Base-by-base conservation (phyloP, 768 basidiomycete species). In the Naganishia friedmannii region DNA sequence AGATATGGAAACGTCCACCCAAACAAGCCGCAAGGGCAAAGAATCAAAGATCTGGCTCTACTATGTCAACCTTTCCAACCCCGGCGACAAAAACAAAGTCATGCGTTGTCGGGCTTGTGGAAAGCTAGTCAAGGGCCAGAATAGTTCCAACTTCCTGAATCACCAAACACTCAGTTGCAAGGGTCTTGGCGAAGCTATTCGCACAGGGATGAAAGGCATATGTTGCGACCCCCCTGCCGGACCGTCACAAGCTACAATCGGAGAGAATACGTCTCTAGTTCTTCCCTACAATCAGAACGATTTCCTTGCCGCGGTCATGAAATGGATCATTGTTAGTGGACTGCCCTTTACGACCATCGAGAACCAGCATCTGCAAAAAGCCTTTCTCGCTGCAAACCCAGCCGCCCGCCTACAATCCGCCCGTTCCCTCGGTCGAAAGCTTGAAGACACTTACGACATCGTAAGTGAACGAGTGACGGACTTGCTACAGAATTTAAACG, bases 261-360 rank as follows among this genome's bases (percentile, higher is more conserved):
- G 42, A 15, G 42, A 42, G 42, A 13, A 42, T 13, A 42, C 42
- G 42, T 42, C 42, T 42, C 42, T 42, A 8, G 42, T 42, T 17
- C 42, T 42, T 8, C 42, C 42, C 42, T 42, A 42, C 60, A 45
- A 63, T 17, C 60, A 13, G 1, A 45, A 26, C 8, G 39, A 15
- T 12, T 63, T 63, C 26, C 39, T 26, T 1, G 29, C 23, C 7
- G 60, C 60, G 3, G 42, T 63, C 26, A 63, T 63, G 9, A 42
- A n/a, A 45, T 63, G 60, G 60, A 63, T 45, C 21, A 63, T 45
- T n/a, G 39, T 45, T 26, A 45, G 23, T n/a, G 60, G 60, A 26
- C 42, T 63, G 17, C 60, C 60, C 15, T 63, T 63, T 15, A 63
- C 60, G 4, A 45, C 42, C 39, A 63, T 63, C 8, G 23, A 63